Evolutionary conservation across 192 early-diverging fungal genomes (phyloP).

Genomic region (Gaertneriomyces semiglobifer): DNA sequence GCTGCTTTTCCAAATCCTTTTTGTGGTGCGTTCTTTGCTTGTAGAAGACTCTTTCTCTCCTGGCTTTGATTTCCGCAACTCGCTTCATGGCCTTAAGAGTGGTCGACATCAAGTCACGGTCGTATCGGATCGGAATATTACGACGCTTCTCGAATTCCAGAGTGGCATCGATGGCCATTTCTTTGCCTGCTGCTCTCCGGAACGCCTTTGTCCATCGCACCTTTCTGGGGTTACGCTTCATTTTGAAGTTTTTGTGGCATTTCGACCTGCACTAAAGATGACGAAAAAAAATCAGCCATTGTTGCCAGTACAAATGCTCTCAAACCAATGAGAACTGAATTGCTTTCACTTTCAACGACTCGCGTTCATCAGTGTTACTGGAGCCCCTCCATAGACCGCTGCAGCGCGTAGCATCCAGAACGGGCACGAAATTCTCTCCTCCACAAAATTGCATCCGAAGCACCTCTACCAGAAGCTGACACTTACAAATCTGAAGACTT

Average conservation of each 20-base stretch:
- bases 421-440: not conserved
- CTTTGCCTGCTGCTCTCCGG: slow-evolving; percentile 96
- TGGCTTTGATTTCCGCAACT: slow-evolving; percentile 88
- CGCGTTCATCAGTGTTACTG: slow-evolving; percentile 60
- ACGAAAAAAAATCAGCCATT: slow-evolving; percentile 51
- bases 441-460: not conserved
- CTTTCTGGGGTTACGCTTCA: slow-evolving; percentile 99
- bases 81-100: slow-evolving; percentile 99
- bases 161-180: slow-evolving; percentile 97
- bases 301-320: too few species aligned
- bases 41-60: slow-evolving; percentile 89
- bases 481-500: slow-evolving; percentile 61
- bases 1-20: slow-evolving; percentile 71
- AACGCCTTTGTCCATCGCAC: slow-evolving; percentile 99
- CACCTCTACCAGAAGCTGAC: not conserved
- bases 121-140: slow-evolving; percentile 96
- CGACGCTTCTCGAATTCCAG: slow-evolving; percentile 99
- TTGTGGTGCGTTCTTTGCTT: slow-evolving; percentile 80
- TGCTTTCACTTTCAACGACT: too few species aligned
- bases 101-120: slow-evolving; percentile 92
- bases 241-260: slow-evolving; percentile 99
- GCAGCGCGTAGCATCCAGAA: not conserved
- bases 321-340: too few species aligned
- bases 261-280: slow-evolving; percentile 80
- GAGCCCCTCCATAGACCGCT: not conserved